These are phyloP conservation scores for Phaeosphaeria sp. DNA, from an alignment of 2,329 filamentous ascomycete genomes.

Conservation along the genomic window DNA sequence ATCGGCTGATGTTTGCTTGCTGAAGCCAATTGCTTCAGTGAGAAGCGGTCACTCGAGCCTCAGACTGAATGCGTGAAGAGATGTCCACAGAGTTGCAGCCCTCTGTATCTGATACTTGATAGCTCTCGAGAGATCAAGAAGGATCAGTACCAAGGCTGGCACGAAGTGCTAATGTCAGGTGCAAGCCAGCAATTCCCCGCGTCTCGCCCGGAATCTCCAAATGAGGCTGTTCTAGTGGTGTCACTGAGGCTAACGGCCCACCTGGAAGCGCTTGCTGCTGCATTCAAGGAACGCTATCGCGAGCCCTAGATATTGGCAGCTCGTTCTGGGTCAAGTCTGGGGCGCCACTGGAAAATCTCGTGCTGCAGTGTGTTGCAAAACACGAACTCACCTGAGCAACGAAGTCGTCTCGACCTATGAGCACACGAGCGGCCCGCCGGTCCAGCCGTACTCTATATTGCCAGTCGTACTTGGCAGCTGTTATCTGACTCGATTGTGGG, in stretches of 20 bases:
- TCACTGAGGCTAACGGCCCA: background rate
- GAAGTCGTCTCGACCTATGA: conserved; percentile 33
- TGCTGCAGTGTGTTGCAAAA: conserved; percentile 15
- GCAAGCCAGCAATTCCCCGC: background rate
- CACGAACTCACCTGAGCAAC: conserved; percentile 42
- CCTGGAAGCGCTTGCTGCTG: background rate
- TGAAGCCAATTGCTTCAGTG: conserved; percentile 2
- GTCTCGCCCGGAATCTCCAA: background rate
- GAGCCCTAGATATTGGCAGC: conserved; percentile 24
- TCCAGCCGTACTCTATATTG: conserved; percentile 46
- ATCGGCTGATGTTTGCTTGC: conserved; percentile 18
- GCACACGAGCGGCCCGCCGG: conserved; percentile 37
- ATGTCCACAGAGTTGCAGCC: background rate
- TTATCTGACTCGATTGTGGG: conserved; percentile 26
- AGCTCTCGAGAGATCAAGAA: background rate
- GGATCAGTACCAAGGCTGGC: background rate
- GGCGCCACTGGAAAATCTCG: conserved; percentile 7
- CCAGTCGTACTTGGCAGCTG: conserved; percentile 35
- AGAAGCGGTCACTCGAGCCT: background rate
- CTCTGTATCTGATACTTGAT: background rate
- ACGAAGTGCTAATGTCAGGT: background rate
- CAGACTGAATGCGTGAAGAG: background rate
- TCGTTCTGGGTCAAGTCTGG: conserved; percentile 16
- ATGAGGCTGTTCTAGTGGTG: background rate
- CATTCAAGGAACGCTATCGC: conserved; percentile 11